Conservation (phyloP, 2,329 filamentous ascomycete species). For the Stemphylium beticola region DNA sequence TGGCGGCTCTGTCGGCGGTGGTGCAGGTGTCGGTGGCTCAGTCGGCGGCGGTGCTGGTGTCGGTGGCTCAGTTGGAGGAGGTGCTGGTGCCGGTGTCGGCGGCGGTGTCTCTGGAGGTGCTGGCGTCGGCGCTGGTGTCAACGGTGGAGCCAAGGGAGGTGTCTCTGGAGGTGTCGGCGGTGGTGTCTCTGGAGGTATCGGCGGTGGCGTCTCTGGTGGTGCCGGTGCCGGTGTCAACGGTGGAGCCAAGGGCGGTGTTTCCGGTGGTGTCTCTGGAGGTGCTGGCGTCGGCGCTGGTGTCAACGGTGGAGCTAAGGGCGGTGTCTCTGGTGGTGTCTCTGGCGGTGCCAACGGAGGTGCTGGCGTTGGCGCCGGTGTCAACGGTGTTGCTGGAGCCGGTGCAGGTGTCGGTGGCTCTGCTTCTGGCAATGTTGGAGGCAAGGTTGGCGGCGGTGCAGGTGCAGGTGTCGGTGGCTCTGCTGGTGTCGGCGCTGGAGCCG, state of each 20-base stretch:
- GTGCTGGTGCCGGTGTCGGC: neutral
- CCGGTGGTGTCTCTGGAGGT: neutral
- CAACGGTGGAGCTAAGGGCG: neutral
- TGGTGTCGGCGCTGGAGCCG: neutral
- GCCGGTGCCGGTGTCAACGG: neutral
- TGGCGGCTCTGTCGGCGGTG: neutral
- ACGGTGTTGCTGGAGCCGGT: neutral
- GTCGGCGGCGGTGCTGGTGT: neutral
- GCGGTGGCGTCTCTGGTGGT: too few relatives aligned
- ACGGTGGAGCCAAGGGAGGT: conserved; percentile 1
- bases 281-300: neutral
- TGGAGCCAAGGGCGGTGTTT: conserved; percentile 1
- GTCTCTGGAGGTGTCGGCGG: neutral
- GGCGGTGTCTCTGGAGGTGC: neutral
- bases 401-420: neutral
- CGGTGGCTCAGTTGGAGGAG: neutral
- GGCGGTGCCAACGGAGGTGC: neutral
- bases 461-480: neutral
- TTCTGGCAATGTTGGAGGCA: neutral
- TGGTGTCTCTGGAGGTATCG: neutral
- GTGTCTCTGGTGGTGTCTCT: neutral
- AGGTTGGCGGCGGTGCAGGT: neutral
- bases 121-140: neutral
- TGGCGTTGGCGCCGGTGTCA: neutral
- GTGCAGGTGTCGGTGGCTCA: neutral